A percentile compares a stretch with the other conserved stretches of the same genome.
Conservation (phyloP, 2,329 filamentous ascomycete genomes). For the Fusarium xylarioides region DNA sequence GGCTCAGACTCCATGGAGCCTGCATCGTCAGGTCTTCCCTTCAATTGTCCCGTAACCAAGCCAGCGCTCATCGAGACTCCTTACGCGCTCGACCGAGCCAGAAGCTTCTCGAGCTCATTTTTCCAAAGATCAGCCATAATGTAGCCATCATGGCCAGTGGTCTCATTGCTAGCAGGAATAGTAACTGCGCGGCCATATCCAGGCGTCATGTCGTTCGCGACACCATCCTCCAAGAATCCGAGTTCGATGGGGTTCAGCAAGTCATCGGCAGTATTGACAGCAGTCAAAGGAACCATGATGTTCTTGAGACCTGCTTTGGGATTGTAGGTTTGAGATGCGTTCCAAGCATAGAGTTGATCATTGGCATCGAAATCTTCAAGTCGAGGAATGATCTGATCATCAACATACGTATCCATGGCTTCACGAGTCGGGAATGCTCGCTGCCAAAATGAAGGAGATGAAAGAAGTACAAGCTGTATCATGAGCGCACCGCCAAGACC, state of each 20-base stretch:
- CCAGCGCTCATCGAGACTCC: accelerated
- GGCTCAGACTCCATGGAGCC: accelerated
- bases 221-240: background rate
- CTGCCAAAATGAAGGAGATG: conserved; percentile 16
- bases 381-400: background rate
- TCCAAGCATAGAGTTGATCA: conserved; percentile 24
- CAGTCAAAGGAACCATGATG: conserved; percentile 16
- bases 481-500: conserved; percentile 7
- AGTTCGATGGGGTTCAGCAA: conserved; percentile 21
- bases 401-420: conserved; percentile 4
- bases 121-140: conserved; percentile 26
- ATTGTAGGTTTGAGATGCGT: conserved; percentile 3
- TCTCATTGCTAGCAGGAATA: conserved; percentile 7
- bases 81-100: background rate
- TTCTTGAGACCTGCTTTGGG: conserved; percentile 1
- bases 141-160: conserved; percentile 19
- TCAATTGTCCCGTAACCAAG: too few relatives aligned
- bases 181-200: background rate
- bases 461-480: conserved; percentile 19
- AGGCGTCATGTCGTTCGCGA: conserved; percentile 2
- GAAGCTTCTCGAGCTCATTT: conserved; percentile 1
- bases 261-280: conserved; percentile 23
- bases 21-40: background rate
- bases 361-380: conserved; percentile 11
- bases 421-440: background rate